A percentile compares a stretch with the other conserved stretches of the same genome.
Evolutionary conservation across 352 stramenopile species (phyloP).

Genomic region (Thraustotheca clavata): DNA sequence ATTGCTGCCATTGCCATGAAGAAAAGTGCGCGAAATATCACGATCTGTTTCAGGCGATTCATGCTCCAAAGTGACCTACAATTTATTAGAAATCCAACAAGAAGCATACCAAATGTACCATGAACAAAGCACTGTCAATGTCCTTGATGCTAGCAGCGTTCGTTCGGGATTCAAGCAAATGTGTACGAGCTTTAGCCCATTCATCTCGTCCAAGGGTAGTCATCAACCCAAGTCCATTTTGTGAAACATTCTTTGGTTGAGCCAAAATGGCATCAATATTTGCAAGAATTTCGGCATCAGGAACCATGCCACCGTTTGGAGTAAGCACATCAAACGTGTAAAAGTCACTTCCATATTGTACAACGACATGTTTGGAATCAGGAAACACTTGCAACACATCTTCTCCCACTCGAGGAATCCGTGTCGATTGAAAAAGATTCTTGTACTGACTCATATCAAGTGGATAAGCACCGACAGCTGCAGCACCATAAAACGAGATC

Average conservation of each 20-base stretch:
- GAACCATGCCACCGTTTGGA: constrained; percentile 40
- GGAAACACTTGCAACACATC: constrained; percentile 58
- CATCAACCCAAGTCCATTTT: constrained; percentile 52
- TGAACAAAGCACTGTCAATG: constrained; percentile 83
- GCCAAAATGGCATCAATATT: constrained; percentile 77
- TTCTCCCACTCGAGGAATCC: constrained; percentile 48
- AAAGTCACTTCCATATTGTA: constrained; percentile 81
- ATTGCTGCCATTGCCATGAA: constrained; percentile 75
- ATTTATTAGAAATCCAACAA: not conserved
- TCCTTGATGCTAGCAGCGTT: constrained; percentile 53
- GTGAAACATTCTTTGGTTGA: constrained; percentile 37
- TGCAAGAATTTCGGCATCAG: constrained; percentile 73
- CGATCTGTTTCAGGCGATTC: constrained; percentile 38
- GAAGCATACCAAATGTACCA: constrained; percentile 24
- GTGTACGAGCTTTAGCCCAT: constrained; percentile 62
- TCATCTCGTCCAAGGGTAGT: constrained; percentile 77
- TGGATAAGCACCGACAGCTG: constrained; percentile 74
- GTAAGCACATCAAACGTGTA: constrained; percentile 83
- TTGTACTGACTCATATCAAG: constrained; percentile 91
- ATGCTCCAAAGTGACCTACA: constrained; percentile 58
- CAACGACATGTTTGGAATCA: constrained; percentile 65
- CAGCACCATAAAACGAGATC: constrained; percentile 83
- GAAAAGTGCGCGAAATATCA: constrained; percentile 67
- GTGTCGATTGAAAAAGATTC: constrained; percentile 78
- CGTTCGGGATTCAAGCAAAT: constrained; percentile 37